phyloP scores from a whole-genome alignment of 2,329 filamentous ascomycete genomes.

The Claviceps africana region DNA sequence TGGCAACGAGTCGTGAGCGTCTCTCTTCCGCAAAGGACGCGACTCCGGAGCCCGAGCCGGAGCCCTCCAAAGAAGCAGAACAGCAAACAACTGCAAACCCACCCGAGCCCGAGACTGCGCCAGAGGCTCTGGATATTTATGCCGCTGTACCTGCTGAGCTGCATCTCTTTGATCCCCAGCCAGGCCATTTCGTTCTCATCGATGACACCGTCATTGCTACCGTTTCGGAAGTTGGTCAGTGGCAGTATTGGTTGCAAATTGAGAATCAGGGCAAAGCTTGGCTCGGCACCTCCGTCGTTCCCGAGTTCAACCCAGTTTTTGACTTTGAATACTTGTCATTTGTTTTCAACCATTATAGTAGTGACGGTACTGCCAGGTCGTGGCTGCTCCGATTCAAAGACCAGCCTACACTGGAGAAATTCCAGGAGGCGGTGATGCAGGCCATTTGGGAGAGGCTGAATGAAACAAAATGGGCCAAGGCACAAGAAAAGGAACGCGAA shows the following conservation, averaged over 20 bases:
- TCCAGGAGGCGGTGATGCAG: slow-evolving; percentile 90
- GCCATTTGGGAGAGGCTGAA: slow-evolving; percentile 95
- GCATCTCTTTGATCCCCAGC: slow-evolving; percentile 83
- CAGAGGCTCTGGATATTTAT: slow-evolving; percentile 58
- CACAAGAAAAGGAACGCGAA: slow-evolving; percentile 81
- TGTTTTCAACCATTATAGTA: slow-evolving; percentile 93
- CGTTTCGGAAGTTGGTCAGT: slow-evolving; percentile 75
- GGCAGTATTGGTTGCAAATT: slow-evolving; percentile 94
- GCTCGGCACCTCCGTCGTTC: slow-evolving; percentile 72
- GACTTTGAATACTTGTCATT: slow-evolving; percentile 99
- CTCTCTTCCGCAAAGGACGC: slow-evolving; percentile 14
- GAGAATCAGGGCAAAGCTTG: slow-evolving; percentile 62
- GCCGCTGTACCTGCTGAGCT: slow-evolving; percentile 67
- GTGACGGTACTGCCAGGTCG: slow-evolving; percentile 81
- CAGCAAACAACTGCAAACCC: not conserved
- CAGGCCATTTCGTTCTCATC: slow-evolving; percentile 71
- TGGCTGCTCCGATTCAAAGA: slow-evolving; percentile 92
- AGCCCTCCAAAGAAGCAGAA: not conserved
- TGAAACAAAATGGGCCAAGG: slow-evolving; percentile 83
- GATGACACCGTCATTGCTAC: slow-evolving; percentile 61
- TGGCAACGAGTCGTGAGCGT: slow-evolving; percentile 29
- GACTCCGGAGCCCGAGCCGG: slow-evolving; percentile 10
- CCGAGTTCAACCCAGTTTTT: slow-evolving; percentile 95
- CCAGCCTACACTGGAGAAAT: slow-evolving; percentile 63
- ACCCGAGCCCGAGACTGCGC: slow-evolving; percentile 24